Evolutionary conservation across 495 filamentous ascomycete genomes (phyloP).

Genomic region (Collariella sp.): DNA sequence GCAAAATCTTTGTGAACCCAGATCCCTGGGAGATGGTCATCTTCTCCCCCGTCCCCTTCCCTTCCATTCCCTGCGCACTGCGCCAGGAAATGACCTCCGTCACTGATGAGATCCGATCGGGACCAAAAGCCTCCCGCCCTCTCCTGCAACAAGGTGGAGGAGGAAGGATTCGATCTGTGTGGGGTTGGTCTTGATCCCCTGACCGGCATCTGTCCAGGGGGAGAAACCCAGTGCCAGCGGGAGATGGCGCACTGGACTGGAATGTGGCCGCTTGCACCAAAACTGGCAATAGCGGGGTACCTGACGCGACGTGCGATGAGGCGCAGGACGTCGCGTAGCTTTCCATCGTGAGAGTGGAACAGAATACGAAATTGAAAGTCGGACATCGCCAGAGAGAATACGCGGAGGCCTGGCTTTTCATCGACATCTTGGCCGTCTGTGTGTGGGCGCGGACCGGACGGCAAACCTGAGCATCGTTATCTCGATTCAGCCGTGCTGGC

Average conservation of each 20-base stretch:
- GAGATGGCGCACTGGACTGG: neutral
- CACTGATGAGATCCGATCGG: too few species aligned
- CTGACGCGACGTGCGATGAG: conserved; percentile 18
- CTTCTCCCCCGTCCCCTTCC: too few species aligned
- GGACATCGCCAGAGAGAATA: neutral
- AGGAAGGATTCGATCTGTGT: too few species aligned
- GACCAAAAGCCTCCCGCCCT: too few species aligned
- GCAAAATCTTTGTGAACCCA: neutral
- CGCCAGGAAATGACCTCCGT: too few species aligned
- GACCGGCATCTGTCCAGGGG: conserved; percentile 6
- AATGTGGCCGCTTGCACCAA: neutral
- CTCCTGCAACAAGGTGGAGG: too few species aligned
- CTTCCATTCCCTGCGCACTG: too few species aligned
- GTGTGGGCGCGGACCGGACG: neutral
- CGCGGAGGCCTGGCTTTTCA: too few species aligned
- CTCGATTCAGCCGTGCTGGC: neutral
- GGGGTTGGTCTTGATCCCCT: neutral
- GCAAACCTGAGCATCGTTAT: neutral
- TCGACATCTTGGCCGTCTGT: too few species aligned
- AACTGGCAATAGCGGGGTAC: conserved; percentile 21
- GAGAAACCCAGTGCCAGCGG: conserved; percentile 16
- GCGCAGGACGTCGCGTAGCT: conserved; percentile 20
- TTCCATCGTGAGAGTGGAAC: conserved; percentile 2
- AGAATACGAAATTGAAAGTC: conserved; percentile 13
- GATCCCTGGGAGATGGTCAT: neutral